Evolutionary conservation across 192 early-diverging fungal species (phyloP).

Genomic region (Rhizophagus prolifer): DNA sequence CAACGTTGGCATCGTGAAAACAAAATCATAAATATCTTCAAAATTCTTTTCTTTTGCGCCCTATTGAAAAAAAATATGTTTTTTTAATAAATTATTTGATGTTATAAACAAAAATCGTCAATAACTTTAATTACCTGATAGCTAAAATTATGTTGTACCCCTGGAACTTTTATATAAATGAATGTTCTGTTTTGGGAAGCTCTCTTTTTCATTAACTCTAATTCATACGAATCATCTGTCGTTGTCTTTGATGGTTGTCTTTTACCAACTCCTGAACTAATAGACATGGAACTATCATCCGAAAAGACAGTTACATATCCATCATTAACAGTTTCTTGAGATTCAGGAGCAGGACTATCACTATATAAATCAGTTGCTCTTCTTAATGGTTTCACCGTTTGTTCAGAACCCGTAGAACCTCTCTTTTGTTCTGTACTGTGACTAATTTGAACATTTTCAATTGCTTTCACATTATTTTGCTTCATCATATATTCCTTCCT

Average conservation of each 20-base stretch:
- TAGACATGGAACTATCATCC: constrained; percentile 14
- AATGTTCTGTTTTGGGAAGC: constrained; percentile 86
- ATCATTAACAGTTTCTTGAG: not conserved
- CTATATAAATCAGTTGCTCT: not conserved
- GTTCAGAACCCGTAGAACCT: not conserved
- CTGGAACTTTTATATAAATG: constrained; percentile 87
- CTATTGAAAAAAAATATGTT: constrained; percentile 40
- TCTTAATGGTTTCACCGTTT: not conserved
- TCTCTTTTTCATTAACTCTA: constrained; percentile 82
- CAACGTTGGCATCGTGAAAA: constrained; percentile 69
- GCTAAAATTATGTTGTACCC: constrained; percentile 75
- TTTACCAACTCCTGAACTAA: not conserved
- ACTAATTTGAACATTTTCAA: not conserved
- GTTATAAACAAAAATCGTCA: not conserved
- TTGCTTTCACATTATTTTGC: not conserved
- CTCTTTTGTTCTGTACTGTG: not conserved
- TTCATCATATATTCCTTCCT: constrained; percentile 17
- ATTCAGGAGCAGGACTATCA: not conserved
- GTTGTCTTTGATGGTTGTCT: not conserved
- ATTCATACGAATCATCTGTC: constrained; percentile 41
- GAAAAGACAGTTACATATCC: not conserved
- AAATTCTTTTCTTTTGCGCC: constrained; percentile 79
- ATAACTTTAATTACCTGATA: constrained; percentile 60
- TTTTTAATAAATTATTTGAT: not conserved
- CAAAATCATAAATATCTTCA: constrained; percentile 72